Percentiles rank a stretch among this genome's conserved stretches.
These are phyloP conservation scores for Termitomyces sp. DNA, from an alignment of 1,284 basidiomycete species.

Conservation along the genomic window DNA sequence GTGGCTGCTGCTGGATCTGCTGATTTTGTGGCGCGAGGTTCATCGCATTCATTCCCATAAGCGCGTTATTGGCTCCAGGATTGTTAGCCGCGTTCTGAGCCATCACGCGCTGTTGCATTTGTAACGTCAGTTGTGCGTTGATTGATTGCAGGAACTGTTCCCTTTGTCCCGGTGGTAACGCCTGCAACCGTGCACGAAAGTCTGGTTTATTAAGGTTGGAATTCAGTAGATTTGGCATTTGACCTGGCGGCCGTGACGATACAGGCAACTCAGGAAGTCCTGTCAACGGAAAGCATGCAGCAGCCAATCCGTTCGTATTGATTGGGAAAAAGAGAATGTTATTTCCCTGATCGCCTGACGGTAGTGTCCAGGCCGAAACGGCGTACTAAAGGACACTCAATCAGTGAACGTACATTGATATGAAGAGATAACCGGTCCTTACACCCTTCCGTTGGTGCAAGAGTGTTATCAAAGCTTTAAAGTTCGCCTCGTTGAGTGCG, in stretches of 20 bases:
- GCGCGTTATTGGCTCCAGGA: conserved; percentile 7
- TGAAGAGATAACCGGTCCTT: conserved; percentile 17
- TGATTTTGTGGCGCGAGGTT: conserved; percentile 23
- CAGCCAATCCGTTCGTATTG: conserved; percentile 32
- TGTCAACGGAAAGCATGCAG: conserved; percentile 48
- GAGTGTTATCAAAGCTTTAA: conserved; percentile 33
- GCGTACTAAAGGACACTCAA: conserved; percentile 41
- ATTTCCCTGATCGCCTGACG: conserved; percentile 36
- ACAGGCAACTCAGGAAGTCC: conserved; percentile 47
- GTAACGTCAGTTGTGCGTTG: conserved; percentile 1
- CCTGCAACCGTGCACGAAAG: conserved; percentile 20
- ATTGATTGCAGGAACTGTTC: conserved; percentile 14
- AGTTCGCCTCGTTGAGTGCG: conserved; percentile 35
- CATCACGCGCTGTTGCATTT: conserved; percentile 16
- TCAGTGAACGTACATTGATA: not conserved
- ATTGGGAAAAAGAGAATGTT: conserved; percentile 51
- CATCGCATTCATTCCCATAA: conserved; percentile 12
- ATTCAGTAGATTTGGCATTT: not conserved
- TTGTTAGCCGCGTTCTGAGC: conserved; percentile 15
- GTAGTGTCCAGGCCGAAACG: conserved; percentile 47
- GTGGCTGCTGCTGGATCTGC: conserved; percentile 9
- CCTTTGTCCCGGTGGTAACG: conserved; percentile 24
- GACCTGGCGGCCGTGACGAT: not conserved
- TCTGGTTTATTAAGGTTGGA: conserved; percentile 12
- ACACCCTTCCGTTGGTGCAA: conserved; percentile 41